Evolutionary conservation across 1,139 yeast genomes (phyloP), one percentile per base, ranked within the genome.

Genomic region (Candida sanyaensis): DNA sequence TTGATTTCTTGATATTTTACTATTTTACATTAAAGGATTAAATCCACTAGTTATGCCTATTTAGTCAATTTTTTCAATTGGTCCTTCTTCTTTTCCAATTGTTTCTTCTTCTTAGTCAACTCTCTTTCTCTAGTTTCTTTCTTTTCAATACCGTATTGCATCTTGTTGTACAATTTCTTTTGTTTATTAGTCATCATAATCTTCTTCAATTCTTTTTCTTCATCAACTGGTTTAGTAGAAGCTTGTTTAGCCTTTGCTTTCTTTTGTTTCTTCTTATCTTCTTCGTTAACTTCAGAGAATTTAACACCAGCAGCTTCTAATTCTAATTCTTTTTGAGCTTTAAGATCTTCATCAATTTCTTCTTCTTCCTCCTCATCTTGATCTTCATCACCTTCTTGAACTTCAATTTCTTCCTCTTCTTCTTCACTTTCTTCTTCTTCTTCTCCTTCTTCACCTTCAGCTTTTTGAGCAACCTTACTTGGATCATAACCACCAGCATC

Each of bases 161-260:
- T 89, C 85, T 89, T 89, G 75, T 88, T 87, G 78, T 93, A 93
- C 59, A 92, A 79, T 71, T 89, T 90, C 78, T 92, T 88, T 74
- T 93, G 96, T 71, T 92, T 93, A 75, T 91, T 92, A 58, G 95
- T 81, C 98, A 93, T 92, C 99, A 93, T 93, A 65, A 91, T 90
- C 81, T 84, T 86, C 74, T 86, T 88, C 71, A 90, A 79, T 58
- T 89, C 96, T 71, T 88, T 87, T 63, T 86, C 96, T 71, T 88
- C 96, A 50, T 84, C 87, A 54, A 80, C 90, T 41, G 47, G 53
- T 30, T 45, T 44, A 9, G 31, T 24, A 26, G 43, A 38, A 32
- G 43, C 23, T 37, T 37, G 31, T 43, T 39, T 42, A 33, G 65
- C 66, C 13, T 33, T 34, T 13, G 45, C n/a, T 30, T 46, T 39